A percentile compares a stretch with the other conserved stretches of the same genome.
These are phyloP conservation scores for Paraphaeosphaeria sporulosa DNA, from an alignment of 2,329 filamentous ascomycete species.

Conservation along the genomic window DNA sequence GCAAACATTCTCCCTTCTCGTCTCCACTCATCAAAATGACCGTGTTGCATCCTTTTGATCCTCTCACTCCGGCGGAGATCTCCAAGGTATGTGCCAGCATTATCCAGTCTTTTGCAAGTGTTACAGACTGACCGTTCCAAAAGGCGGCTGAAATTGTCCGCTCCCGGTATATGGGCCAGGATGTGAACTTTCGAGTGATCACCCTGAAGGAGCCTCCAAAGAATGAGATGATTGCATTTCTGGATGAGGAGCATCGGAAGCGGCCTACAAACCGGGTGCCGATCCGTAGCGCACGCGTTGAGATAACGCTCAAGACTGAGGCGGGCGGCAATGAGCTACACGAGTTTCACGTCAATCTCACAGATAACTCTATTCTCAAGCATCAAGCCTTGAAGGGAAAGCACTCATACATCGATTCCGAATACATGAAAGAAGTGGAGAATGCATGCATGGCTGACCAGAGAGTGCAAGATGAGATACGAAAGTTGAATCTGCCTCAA, in stretches of 20 bases:
- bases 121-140: background rate
- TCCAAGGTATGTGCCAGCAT: background rate
- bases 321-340: constrained; percentile 29
- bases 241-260: constrained; percentile 54
- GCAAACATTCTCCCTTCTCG: too few species aligned
- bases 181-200: constrained; percentile 56
- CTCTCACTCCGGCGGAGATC: constrained; percentile 5
- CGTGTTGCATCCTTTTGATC: background rate
- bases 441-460: constrained; percentile 55
- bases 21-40: background rate
- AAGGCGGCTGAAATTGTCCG: constrained; percentile 7
- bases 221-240: constrained; percentile 54
- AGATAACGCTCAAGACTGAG: constrained; percentile 31
- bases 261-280: constrained; percentile 40
- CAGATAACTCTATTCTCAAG: constrained; percentile 23
- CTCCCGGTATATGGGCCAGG: background rate
- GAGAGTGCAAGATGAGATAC: constrained; percentile 55
- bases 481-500: constrained; percentile 53
- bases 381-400: constrained; percentile 50
- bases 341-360: constrained; percentile 41
- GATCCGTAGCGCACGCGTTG: constrained; percentile 48
- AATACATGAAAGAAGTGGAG: constrained; percentile 59
- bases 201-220: constrained; percentile 61
- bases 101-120: background rate
- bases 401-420: constrained; percentile 58